These are phyloP conservation scores for Lactarius sp. DNA, from an alignment of 768 basidiomycete genomes.

Conservation along the genomic window DNA sequence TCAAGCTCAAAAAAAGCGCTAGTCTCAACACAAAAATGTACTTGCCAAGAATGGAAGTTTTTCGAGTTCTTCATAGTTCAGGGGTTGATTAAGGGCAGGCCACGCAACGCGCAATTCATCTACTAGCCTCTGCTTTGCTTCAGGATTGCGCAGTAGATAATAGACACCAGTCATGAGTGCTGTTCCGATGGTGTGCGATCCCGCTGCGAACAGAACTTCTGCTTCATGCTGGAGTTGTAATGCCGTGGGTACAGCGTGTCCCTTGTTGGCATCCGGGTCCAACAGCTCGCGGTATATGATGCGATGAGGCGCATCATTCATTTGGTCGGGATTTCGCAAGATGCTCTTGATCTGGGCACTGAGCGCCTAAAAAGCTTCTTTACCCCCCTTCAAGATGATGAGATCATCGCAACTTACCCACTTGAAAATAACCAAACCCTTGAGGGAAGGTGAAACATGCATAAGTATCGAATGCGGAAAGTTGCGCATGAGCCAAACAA, in stretches of 20 bases:
- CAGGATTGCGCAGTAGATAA: conserved; percentile 8
- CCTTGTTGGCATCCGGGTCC: conserved; percentile 9
- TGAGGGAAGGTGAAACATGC: not conserved
- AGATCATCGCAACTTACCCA: not conserved
- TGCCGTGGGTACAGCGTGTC: not conserved
- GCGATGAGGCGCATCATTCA: conserved; percentile 17
- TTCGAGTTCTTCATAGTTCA: conserved; percentile 14
- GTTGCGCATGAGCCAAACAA: conserved; percentile 5
- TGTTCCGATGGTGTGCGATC: conserved; percentile 19
- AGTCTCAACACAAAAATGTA: not conserved
- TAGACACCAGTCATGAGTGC: conserved; percentile 12
- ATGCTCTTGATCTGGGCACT: conserved; percentile 1
- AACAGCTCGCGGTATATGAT: conserved; percentile 15
- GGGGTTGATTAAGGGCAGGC: conserved; percentile 11
- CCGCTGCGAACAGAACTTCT: conserved; percentile 12
- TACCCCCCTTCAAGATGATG: not conserved
- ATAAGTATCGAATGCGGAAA: conserved; percentile 2
- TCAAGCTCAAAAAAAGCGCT: not conserved
- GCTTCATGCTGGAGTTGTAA: conserved; percentile 9
- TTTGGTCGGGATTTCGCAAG: not conserved
- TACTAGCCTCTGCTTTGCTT: conserved; percentile 4
- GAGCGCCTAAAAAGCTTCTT: not conserved
- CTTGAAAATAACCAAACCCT: not conserved
- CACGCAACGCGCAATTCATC: conserved; percentile 8
- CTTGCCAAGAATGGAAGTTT: conserved; percentile 20